Conservation (phyloP, 805 yeast genomes). For the Wickerhamomyces bovis region DNA sequence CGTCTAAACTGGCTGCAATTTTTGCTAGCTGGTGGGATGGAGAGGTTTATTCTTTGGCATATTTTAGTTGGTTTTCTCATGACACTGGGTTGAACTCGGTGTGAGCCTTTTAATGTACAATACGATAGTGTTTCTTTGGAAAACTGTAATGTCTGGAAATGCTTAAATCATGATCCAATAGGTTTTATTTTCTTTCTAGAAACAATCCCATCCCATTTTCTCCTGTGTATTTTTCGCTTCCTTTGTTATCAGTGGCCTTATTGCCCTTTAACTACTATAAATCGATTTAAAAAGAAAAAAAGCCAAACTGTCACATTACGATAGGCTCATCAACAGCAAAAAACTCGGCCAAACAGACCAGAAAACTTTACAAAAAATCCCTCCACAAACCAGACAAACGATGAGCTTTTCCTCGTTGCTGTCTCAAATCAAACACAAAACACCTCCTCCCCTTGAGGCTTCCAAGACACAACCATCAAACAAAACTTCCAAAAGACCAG, state of each 20-base stretch:
- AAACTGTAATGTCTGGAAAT: background rate
- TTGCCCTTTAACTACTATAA: background rate
- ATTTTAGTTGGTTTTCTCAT: background rate
- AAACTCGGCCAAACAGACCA: background rate
- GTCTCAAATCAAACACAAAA: conserved; percentile 16
- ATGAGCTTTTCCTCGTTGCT: conserved; percentile 19
- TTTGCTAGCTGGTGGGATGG: background rate
- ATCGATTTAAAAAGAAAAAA: background rate
- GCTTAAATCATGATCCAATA: no score
- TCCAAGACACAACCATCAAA: background rate
- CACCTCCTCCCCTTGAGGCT: background rate
- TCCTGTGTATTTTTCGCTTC: no score
- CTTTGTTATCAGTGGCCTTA: background rate
- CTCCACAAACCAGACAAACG: background rate
- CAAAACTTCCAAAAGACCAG: background rate
- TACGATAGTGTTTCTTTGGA: background rate
- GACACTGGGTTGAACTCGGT: background rate
- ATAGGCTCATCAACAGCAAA: background rate
- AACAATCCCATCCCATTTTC: no score
- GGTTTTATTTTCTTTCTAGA: no score
- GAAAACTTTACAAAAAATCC: background rate
- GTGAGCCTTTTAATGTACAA: conserved; percentile 1
- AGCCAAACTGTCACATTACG: background rate
- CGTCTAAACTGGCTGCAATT: conserved; percentile 48
- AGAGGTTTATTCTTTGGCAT: background rate